These are phyloP conservation scores for Raddia guianensis DNA, from an alignment of 176 grass and related monocot species.

Conservation along the genomic window DNA sequence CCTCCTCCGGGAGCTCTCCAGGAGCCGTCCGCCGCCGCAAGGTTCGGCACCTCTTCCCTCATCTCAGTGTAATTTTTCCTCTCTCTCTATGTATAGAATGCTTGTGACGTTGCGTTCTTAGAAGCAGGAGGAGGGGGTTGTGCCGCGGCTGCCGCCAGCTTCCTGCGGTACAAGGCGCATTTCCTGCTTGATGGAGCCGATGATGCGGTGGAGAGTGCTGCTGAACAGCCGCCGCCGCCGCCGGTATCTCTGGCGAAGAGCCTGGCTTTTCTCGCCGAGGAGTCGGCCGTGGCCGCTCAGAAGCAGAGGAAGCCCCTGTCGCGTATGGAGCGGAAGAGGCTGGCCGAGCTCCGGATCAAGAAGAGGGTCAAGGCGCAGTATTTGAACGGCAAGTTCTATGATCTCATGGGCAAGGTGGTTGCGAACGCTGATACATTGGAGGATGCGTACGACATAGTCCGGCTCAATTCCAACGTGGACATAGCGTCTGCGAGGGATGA, in stretches of 20 bases:
- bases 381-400: conserved; percentile 65
- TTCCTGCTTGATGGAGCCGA: conserved; percentile 50
- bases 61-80: not conserved
- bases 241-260: conserved; percentile 80
- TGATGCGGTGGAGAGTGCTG: conserved; percentile 34
- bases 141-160: not conserved
- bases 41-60: conserved; percentile 18
- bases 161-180: conserved; percentile 37
- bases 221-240: not conserved
- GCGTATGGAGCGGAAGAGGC: conserved; percentile 70
- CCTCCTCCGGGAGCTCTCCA: conserved; percentile 34
- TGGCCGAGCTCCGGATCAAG: conserved; percentile 76
- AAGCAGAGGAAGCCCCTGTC: conserved; percentile 51
- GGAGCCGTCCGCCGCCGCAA: not conserved
- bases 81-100: not conserved
- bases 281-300: conserved; percentile 37
- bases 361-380: conserved; percentile 79
- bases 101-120: not conserved
- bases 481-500: conserved; percentile 47
- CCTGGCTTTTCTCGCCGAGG: conserved; percentile 71
- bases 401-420: conserved; percentile 68
- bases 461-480: conserved; percentile 69
- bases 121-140: conserved; percentile 16
- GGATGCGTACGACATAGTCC: conserved; percentile 79
- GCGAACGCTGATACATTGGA: conserved; percentile 56